Base-by-base conservation (phyloP, 1,284 basidiomycete genomes). In the Rhodofomes roseus region DNA sequence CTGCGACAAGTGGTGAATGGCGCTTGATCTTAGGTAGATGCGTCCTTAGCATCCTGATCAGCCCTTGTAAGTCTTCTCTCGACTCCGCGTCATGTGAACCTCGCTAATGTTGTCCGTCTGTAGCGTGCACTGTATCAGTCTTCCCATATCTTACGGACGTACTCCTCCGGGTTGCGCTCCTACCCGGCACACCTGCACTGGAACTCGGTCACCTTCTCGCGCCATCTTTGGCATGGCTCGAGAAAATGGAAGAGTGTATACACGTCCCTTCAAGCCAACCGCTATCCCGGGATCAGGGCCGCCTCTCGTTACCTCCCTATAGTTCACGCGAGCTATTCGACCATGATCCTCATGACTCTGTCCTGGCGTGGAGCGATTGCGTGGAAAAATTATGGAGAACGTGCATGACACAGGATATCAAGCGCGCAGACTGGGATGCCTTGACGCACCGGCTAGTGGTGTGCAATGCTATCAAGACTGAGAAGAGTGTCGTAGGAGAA, bases 371-470 rank as follows among this genome's bases (percentile, higher is more conserved):
- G 87, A 83, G 82, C 1, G 70, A 66, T 41, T 73, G 73, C 7
- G 79, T 89, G 1, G 83, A 87, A 63, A 67, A 68, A 8, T 76
- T 92, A 3, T 91, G 87, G 85, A 76, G 80, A 25, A 74, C 78
- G 0, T 71, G 78, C 11, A 85, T 89, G 82, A 66, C 69, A 0
- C 57, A 78, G 2, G 68, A 75, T 0, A 57, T 62, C 12, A 76
- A 69, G 53, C 62, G 66, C 5, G 46, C 55, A 0, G 71, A 74
- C 4, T 90, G 87, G 86, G 80, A 81, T 60, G 71, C 66, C 23
- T 66, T 88, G 58, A 84, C 81, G 2, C 71, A 71, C 51, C 75
- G 85, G 60, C 58, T 89, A 58, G 65, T 92, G 43, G 59, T 86
- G 14, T 87, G 84, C 81, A 75, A 82, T 63, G 71, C 77, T 0